Conservation (phyloP, 192 early-diverging fungal genomes). For the Coemansia asiatica region DNA sequence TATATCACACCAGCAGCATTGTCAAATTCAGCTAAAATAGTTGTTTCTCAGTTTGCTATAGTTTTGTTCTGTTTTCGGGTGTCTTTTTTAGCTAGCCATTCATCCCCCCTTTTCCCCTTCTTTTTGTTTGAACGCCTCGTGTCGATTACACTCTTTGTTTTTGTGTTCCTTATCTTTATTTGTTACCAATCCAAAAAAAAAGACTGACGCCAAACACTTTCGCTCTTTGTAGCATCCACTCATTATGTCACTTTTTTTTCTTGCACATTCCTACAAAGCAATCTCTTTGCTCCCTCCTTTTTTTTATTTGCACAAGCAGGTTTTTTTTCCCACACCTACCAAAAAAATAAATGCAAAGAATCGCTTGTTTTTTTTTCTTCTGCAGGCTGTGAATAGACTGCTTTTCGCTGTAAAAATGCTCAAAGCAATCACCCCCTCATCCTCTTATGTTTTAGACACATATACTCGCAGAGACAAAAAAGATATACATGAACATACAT, state of each 20-base stretch:
- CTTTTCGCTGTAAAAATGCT: neutral
- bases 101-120: neutral
- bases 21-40: neutral
- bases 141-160: constrained; percentile 3
- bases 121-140: constrained; percentile 1
- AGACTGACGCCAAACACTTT: neutral
- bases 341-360: neutral
- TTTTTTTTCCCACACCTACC: neutral
- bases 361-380: neutral
- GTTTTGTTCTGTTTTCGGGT: constrained; percentile 5
- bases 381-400: neutral
- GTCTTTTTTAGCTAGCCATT: neutral
- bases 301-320: neutral
- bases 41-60: neutral
- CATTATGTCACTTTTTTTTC: neutral
- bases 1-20: constrained; percentile 1
- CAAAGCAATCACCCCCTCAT: neutral
- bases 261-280: neutral
- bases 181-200: neutral
- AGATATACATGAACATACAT: neutral
- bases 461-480: too few relatives aligned
- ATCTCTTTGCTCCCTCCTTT: neutral
- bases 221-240: neutral
- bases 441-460: neutral
- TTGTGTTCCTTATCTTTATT: neutral